Conservation (phyloP, 78 protist species). For the Diacronema lutheri region DNA sequence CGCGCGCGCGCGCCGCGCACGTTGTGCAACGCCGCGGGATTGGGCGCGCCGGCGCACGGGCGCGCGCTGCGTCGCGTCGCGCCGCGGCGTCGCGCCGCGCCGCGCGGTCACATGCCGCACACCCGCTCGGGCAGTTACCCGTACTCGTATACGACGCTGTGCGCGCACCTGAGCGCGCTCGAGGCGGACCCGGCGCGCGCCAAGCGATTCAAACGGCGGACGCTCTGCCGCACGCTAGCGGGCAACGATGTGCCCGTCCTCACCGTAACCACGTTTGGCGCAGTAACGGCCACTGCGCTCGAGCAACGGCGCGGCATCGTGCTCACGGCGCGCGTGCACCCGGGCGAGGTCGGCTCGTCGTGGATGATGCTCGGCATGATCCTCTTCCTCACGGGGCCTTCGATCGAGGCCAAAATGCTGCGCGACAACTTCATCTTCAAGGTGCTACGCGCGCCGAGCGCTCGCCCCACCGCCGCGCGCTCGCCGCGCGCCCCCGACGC, state of each 20-base stretch:
- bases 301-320: neutral
- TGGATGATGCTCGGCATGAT: slow-evolving; percentile 70
- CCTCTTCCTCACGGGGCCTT: slow-evolving; percentile 48
- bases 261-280: slow-evolving; percentile 33
- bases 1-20: too few species aligned
- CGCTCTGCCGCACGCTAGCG: slow-evolving; percentile 54
- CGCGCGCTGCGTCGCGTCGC: too few species aligned
- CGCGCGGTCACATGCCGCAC: slow-evolving; percentile 14
- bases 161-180: neutral
- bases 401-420: slow-evolving; percentile 15
- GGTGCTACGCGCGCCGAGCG: neutral
- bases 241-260: slow-evolving; percentile 48
- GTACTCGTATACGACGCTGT: slow-evolving; percentile 63
- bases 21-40: too few species aligned
- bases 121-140: slow-evolving; percentile 31
- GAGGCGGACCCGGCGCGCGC: slow-evolving; percentile 15
- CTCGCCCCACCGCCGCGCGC: too few species aligned
- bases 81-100: neutral
- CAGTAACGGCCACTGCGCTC: neutral
- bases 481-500: too few species aligned
- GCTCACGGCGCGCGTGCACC: slow-evolving; percentile 78
- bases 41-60: too few species aligned
- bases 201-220: slow-evolving; percentile 27
- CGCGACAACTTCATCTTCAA: slow-evolving; percentile 72
- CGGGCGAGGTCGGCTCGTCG: slow-evolving; percentile 73